Base-by-base conservation (phyloP, 129 eudicot genomes). In the Saposhnikovia divaricata region DNA sequence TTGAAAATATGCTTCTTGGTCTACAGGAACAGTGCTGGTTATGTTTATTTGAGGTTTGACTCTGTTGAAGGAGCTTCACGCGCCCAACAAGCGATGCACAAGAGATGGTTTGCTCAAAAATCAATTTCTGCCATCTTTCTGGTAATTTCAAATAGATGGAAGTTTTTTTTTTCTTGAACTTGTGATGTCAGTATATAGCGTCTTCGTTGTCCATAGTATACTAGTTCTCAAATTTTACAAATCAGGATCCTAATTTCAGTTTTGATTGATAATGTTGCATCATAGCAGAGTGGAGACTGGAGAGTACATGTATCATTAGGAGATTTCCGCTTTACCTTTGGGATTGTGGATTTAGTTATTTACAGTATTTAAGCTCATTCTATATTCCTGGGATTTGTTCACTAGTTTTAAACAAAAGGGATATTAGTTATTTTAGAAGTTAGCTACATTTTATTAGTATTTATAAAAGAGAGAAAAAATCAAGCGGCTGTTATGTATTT, bases 51-150 rank as follows among this genome's bases (percentile, higher is more conserved):
- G 84, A 87, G 97, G 73, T 94, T 94, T 81, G 97, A 90, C 9
- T 86, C 80, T 79, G 91, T 87, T 74, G 97, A 91, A 77, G 97
- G 86, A 45, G 97, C 98, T 75, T 23, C 89, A 79, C 86, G 93
- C 44, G 98, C 98, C 82, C 98, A 94, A 77, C 91, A 87, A 59
- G 97, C 93, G 18, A 94, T 94, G 98, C 98, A 94, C 59, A 88
- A 87, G 80, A 86, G 98, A 87, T 94, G 98, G 98, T 94, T 94
- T 90, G 98, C 98, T 19, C 91, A 93, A 34, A 90, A 87, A 84
- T 82, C 85, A 85, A 94, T 94, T 78, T 90, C 98, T 28, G 98
- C 98, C 50, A 90, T 94, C 46, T 94, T 84, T 88, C 82, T 94
- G 98, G 98, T 94, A 85, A 87, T 77, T 72, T 40, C 27, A 5